These are phyloP conservation scores for Tetradesmus obliquus DNA, from an alignment of 139 green algal species.

Conservation along the genomic window DNA sequence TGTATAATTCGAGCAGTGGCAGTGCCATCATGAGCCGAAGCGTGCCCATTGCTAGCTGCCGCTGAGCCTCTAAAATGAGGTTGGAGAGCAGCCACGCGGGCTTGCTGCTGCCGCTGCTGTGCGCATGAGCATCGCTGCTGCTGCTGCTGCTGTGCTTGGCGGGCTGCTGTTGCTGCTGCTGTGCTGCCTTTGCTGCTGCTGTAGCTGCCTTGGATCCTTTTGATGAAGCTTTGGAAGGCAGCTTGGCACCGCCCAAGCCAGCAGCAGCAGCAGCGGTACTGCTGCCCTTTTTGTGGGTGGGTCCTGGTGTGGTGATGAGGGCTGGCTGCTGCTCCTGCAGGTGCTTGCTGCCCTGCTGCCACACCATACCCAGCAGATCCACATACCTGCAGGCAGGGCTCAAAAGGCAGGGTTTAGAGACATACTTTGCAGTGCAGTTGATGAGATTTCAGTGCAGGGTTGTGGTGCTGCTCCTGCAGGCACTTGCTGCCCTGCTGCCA, in stretches of 20 bases:
- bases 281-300: neutral
- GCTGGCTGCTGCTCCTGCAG: neutral
- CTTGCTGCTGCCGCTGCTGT: neutral
- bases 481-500: neutral
- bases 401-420: neutral
- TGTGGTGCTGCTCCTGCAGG: neutral
- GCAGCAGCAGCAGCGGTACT: neutral
- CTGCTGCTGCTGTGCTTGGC: neutral
- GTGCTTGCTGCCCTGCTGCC: neutral
- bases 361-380: neutral
- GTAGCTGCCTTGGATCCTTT: neutral
- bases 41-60: slow-evolving; percentile 54
- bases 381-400: slow-evolving; percentile 17
- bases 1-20: slow-evolving; percentile 33
- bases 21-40: slow-evolving; percentile 60
- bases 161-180: neutral
- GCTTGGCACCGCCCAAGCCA: slow-evolving; percentile 2
- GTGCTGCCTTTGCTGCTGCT: neutral
- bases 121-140: slow-evolving; percentile 18
- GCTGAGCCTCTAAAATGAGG: slow-evolving; percentile 22
- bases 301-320: neutral
- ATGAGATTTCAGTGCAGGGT: neutral
- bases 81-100: neutral
- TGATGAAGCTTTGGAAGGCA: neutral
- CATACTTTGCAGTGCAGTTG: too few species aligned